Conservation (phyloP, 2,329 filamentous ascomycete species). For the Ascochyta viciae-villosae region DNA sequence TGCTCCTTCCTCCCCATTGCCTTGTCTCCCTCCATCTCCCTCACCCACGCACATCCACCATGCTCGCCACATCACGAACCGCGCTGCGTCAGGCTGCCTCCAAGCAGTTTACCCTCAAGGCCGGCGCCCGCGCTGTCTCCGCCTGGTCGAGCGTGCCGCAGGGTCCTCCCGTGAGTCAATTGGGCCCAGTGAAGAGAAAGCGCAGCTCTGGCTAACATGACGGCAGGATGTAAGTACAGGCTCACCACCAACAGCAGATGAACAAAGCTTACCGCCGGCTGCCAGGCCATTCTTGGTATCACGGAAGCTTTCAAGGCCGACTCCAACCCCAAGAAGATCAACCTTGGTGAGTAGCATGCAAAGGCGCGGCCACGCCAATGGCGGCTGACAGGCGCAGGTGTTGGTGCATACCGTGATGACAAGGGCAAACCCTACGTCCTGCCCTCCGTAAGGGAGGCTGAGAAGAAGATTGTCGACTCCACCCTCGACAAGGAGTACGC, state of each 20-base stretch:
- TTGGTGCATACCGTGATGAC: conserved; percentile 98
- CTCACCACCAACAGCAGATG: not conserved
- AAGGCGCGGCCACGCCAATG: not conserved
- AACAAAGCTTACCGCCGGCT: conserved; percentile 29
- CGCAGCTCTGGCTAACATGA: conserved; percentile 26
- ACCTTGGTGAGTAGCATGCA: conserved; percentile 70
- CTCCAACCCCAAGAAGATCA: conserved; percentile 93
- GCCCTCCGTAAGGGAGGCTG: conserved; percentile 87
- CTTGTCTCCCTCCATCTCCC: conserved; percentile 5
- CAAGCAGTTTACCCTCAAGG: conserved; percentile 43
- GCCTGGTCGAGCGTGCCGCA: conserved; percentile 92
- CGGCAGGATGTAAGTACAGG: conserved; percentile 45
- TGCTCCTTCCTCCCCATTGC: conserved; percentile 20
- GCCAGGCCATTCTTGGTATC: conserved; percentile 82
- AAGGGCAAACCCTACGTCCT: conserved; percentile 97
- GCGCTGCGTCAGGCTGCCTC: conserved; percentile 48
- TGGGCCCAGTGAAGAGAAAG: conserved; percentile 17
- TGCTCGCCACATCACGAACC: conserved; percentile 49
- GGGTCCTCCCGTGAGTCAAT: conserved; percentile 82
- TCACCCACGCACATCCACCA: conserved; percentile 27
- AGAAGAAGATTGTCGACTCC: conserved; percentile 81
- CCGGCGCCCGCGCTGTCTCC: conserved; percentile 69
- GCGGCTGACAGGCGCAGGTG: conserved; percentile 64
- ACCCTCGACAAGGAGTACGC: conserved; percentile 96
- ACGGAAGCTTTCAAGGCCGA: conserved; percentile 99